Base-by-base conservation (phyloP, 306 rosid species). In the Phaseolus lunatus region DNA sequence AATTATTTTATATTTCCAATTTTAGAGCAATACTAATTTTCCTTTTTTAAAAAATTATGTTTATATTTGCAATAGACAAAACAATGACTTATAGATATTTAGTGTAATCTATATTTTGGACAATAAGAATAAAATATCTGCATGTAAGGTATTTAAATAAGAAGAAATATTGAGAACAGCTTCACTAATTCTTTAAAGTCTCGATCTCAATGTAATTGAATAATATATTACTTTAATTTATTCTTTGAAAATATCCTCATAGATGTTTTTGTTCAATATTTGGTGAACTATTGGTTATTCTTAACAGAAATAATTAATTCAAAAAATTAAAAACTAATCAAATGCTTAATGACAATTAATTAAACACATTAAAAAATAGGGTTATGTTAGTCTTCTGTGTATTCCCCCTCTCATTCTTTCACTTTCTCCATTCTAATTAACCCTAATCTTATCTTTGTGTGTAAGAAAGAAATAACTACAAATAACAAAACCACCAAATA, bases 391-490 rank as follows among this genome's bases (percentile, higher is more conserved):
- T 53, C 5, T 53, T 53, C 1, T 15, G 16, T 44, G 6, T 4
- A 13, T 43, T 67, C 5, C 0, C 37, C 37, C 9, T 33, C 37
- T 33, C 37, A 7, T 33, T 33, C 2, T n/a, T 61, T 61, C 9
- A 50, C 76, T 11, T 50, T 70, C 35, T 19, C 31, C 49, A 3
- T 50, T 52, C 5, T 12, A 31, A n/a, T n/a, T n/a, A n/a, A 6
- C 2, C 7, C 49, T 10, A 8, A 20, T 22, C 3, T 10, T 54
- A 22, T 22, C 29, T 70, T 56, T 15, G 29, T 56, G 67, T 56
- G 66, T 22, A 72, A 72, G 49, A 37, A 72, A 35, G 16, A 54
- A 72, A 54, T 45, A 33, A 49, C 7, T n/a, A n/a, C n/a, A n/a
- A n/a, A n/a, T n/a, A 70, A 27, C 18, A 48, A 29, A 70, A 48